phyloP scores from a whole-genome alignment of 768 basidiomycete genomes.

The Tricholoma bakamatsutake region DNA sequence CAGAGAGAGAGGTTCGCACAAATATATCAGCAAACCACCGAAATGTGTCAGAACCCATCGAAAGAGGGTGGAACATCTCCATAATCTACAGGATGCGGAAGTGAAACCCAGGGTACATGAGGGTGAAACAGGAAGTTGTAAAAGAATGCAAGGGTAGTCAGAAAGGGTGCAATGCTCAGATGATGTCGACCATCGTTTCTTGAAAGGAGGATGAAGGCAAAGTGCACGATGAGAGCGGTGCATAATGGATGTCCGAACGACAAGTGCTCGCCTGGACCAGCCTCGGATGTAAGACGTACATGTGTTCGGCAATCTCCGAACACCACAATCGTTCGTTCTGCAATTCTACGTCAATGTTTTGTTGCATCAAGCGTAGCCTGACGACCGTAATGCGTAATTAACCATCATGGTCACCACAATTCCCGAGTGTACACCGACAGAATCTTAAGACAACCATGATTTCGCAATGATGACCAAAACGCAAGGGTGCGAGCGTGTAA shows the following conservation, averaged over 20 bases:
- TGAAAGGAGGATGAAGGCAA: constrained; percentile 1
- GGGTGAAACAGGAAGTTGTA: neutral
- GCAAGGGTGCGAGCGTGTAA: too few species aligned
- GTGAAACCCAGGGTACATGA: constrained; percentile 1
- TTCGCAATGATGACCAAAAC: too few species aligned
- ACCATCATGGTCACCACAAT: neutral
- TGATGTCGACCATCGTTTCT: neutral
- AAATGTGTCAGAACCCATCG: neutral
- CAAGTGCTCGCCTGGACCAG: neutral
- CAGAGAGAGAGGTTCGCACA: neutral
- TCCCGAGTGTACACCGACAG: too few species aligned
- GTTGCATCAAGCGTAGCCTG: neutral
- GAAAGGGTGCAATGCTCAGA: neutral
- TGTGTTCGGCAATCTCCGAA: constrained; percentile 19
- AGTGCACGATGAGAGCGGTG: constrained; percentile 1
- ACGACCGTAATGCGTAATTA: too few species aligned
- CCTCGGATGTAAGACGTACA: constrained; percentile 14
- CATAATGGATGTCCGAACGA: constrained; percentile 1
- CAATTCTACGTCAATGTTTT: neutral
- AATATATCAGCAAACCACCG: neutral
- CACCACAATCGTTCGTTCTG: neutral
- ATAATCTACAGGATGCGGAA: neutral
- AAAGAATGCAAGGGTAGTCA: neutral
- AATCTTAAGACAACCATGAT: too few species aligned
- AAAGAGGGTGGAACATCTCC: neutral